phyloP scores from a whole-genome alignment of 2,329 filamentous ascomycete genomes.

The Verticillium albo-atrum region DNA sequence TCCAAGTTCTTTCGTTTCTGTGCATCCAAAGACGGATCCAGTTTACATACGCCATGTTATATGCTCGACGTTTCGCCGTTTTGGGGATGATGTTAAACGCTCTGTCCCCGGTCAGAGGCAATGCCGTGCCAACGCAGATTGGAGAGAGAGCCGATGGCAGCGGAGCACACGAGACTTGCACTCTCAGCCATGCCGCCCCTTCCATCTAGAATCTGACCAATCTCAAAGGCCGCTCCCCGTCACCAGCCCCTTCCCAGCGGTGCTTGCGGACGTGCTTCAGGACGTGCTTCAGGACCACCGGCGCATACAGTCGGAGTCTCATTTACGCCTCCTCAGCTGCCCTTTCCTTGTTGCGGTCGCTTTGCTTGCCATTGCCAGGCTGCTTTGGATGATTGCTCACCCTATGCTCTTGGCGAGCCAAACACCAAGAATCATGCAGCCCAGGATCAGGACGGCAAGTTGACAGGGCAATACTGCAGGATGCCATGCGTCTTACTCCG shows the following conservation, averaged over 20 bases:
- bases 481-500: neutral
- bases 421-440: neutral
- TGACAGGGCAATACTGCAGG: neutral
- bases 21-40: neutral
- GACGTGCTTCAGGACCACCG: neutral
- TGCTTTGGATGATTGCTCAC: neutral
- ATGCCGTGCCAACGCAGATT: neutral
- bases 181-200: neutral
- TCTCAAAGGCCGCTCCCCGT: neutral
- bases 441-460: neutral
- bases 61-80: neutral
- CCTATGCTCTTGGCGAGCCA: neutral
- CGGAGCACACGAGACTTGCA: constrained; percentile 62
- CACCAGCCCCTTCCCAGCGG: neutral
- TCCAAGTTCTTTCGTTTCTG: neutral
- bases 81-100: neutral
- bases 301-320: neutral
- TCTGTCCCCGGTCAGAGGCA: neutral
- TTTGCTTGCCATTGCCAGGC: neutral
- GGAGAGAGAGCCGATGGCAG: constrained; percentile 55
- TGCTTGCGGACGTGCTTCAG: neutral
- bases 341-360: neutral
- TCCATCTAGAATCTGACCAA: neutral
- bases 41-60: neutral
- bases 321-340: neutral